Evolutionary conservation across 2,329 filamentous ascomycete species (phyloP).

Genomic region (Calonectria leucothoes): DNA sequence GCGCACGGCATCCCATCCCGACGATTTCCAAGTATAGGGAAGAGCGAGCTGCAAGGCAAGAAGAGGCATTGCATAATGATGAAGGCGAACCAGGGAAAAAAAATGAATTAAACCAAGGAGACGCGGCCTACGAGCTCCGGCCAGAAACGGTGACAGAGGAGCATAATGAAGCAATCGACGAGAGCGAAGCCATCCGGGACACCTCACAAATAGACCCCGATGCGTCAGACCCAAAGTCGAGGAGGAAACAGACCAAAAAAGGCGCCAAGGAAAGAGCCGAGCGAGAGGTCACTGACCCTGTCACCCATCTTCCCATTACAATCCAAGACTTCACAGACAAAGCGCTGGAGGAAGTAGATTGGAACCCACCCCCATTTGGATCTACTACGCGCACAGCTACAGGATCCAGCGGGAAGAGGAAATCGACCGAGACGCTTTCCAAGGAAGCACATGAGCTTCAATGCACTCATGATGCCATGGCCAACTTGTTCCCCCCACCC

Average conservation of each 20-base stretch:
- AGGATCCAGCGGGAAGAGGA: slow-evolving; percentile 51
- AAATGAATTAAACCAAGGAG: neutral
- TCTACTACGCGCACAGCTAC: slow-evolving; percentile 51
- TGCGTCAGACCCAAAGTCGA: slow-evolving; percentile 57
- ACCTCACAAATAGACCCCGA: slow-evolving; percentile 51
- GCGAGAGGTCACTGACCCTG: slow-evolving; percentile 76
- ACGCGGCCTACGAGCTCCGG: neutral
- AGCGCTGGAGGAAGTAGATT: slow-evolving; percentile 59
- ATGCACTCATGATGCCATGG: slow-evolving; percentile 54
- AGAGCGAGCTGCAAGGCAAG: slow-evolving; percentile 57
- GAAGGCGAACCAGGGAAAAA: slow-evolving; percentile 25
- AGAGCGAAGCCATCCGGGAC: slow-evolving; percentile 40
- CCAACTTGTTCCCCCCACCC: slow-evolving; percentile 60
- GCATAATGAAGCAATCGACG: slow-evolving; percentile 23
- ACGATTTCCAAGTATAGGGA: slow-evolving; percentile 62
- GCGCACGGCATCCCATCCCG: slow-evolving; percentile 56
- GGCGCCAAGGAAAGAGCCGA: slow-evolving; percentile 57
- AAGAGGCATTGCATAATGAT: slow-evolving; percentile 49
- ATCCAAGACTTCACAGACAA: slow-evolving; percentile 77
- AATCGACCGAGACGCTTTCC: slow-evolving; percentile 52
- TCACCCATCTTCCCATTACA: slow-evolving; percentile 76
- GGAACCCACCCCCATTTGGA: slow-evolving; percentile 48
- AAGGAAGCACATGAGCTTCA: slow-evolving; percentile 51
- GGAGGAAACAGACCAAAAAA: slow-evolving; percentile 62
- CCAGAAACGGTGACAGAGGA: slow-evolving; percentile 11